Percentiles rank a stretch among this genome's conserved stretches.
These are phyloP conservation scores for Saturnispora halmiae DNA, from an alignment of 805 yeast genomes.

Conservation along the genomic window DNA sequence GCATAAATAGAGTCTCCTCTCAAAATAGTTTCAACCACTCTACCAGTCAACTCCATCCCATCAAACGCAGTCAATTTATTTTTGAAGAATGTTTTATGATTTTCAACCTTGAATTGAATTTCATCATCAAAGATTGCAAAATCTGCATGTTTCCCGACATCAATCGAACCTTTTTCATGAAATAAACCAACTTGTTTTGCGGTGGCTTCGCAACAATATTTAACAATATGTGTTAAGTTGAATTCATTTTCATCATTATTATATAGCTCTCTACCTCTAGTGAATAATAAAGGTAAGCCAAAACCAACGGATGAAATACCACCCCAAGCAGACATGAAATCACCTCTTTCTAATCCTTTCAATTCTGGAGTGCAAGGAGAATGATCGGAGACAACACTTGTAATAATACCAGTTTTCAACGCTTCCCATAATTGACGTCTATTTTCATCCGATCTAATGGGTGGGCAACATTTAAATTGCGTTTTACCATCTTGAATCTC, in stretches of 20 bases:
- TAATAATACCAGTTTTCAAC: conserved; percentile 50
- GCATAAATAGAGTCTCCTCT: conserved; percentile 68
- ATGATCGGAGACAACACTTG: conserved; percentile 89
- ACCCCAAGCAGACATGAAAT: conserved; percentile 92
- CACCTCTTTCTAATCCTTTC: conserved; percentile 74
- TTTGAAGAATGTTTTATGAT: conserved; percentile 58
- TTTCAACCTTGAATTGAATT: conserved; percentile 39
- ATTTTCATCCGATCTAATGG: conserved; percentile 71
- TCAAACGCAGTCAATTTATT: conserved; percentile 85
- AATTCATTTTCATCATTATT: conserved; percentile 16
- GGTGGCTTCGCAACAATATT: conserved; percentile 78
- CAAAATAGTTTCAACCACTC: conserved; percentile 69
- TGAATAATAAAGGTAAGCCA: conserved; percentile 73
- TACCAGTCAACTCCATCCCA: conserved; percentile 59
- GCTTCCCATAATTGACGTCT: conserved; percentile 73
- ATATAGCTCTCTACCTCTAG: conserved; percentile 49
- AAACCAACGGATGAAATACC: conserved; percentile 91
- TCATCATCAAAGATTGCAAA: conserved; percentile 71
- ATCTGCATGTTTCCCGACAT: conserved; percentile 80
- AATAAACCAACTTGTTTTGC: conserved; percentile 76
- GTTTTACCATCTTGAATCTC: conserved; percentile 69
- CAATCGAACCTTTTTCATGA: conserved; percentile 63
- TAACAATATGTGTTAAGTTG: conserved; percentile 47
- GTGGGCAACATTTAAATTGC: conserved; percentile 91
- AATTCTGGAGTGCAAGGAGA: conserved; percentile 93